Evolutionary conservation across 352 stramenopile genomes (phyloP), one percentile per base, ranked within the genome.

Genomic region (Pythium periplocum): DNA sequence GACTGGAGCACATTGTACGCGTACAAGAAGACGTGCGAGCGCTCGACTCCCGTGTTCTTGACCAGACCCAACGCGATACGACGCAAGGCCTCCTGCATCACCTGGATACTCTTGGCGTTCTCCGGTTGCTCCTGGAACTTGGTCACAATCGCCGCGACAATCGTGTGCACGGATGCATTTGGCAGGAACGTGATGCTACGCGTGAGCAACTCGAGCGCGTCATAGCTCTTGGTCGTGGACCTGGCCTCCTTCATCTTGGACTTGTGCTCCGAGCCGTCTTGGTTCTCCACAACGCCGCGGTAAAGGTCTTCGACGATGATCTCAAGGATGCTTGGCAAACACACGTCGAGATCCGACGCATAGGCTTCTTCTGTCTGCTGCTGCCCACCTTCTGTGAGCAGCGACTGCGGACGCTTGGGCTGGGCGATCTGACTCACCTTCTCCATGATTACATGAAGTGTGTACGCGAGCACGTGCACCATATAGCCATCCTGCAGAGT

Each of bases 241-340:
- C 83, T 85, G 33, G 87, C 82, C 48, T 96, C 87, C 63, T 93
- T 93, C 65, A 91, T 95, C 63, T 96, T 94, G 45, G 85, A 95
- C 59, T 95, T 92, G 52, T 71, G 61, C 30, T 71, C 75, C 46
- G 73, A 54, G 36, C 84, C 60, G 55, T 79, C 55, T 39, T 83
- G 75, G 58, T 81, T 79, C 49, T 83, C 75, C 3, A 80, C 71
- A 47, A 71, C 69, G 47, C 68, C 71, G 31, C 87, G 79, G 68
- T 94, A 96, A 40, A 96, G 47, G 44, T 95, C 82, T 11, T 86
- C 77, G 4, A 86, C 68, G 12, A 96, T 51, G 34, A 96, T 93
- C 32, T 82, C 65, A 59, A 96, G 83, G 3, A 96, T 71, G 45
- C 69, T 90, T 9, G 84, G 80, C 31, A 96, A 57, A 50, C 84